Evolutionary conservation across 345 rosid species (phyloP).

Genomic region (Eucalyptus regnans): DNA sequence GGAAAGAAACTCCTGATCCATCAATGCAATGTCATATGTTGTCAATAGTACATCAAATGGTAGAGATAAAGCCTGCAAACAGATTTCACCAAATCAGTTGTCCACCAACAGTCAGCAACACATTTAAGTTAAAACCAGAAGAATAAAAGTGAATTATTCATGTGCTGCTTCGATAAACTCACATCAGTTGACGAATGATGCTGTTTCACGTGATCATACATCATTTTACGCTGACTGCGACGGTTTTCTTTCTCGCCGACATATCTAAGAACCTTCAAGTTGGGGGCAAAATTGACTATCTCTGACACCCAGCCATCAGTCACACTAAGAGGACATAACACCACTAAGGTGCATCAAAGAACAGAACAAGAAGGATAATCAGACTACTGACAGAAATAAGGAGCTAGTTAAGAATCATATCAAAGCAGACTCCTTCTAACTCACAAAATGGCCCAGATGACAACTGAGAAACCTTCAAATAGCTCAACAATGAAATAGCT

Average conservation of each 20-base stretch:
- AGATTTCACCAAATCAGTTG: neutral
- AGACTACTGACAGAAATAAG: neutral
- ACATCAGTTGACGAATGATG: conserved; percentile 21
- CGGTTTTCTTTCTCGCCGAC: conserved; percentile 71
- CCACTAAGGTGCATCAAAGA: conserved; percentile 32
- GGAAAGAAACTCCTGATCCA: conserved; percentile 76
- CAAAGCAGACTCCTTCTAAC: conserved; percentile 13
- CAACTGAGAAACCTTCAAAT: conserved; percentile 43
- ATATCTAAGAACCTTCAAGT: conserved; percentile 49
- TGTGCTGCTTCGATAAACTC: conserved; percentile 4
- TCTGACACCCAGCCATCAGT: conserved; percentile 83
- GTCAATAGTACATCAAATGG: conserved; percentile 80
- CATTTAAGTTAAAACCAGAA: neutral
- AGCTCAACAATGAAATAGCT: conserved; percentile 69
- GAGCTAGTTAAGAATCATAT: neutral
- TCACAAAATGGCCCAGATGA: conserved; percentile 63
- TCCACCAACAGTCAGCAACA: neutral
- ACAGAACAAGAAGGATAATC: neutral
- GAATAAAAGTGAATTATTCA: neutral
- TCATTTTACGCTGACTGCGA: conserved; percentile 29
- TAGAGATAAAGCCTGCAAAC: conserved; percentile 35
- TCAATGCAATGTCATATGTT: conserved; percentile 61
- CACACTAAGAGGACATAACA: conserved; percentile 79
- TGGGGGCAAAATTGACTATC: conserved; percentile 59
- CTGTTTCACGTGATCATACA: conserved; percentile 31